Percentiles rank a stretch among this genome's conserved stretches.
These are phyloP conservation scores for Setomelanomma holmii DNA, from an alignment of 2,329 filamentous ascomycete species.

Conservation along the genomic window DNA sequence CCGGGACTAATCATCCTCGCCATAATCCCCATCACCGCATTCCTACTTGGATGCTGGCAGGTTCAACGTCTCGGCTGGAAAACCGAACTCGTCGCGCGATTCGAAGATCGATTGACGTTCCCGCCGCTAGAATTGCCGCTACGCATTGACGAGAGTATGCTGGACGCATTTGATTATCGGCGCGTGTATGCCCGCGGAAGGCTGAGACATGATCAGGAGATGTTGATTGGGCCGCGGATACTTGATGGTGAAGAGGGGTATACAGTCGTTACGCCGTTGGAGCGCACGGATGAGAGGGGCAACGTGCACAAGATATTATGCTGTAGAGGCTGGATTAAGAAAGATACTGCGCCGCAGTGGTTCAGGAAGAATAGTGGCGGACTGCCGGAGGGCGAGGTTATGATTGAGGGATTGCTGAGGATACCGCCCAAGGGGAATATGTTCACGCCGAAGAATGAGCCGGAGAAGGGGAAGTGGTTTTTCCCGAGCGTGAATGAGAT, in stretches of 20 bases:
- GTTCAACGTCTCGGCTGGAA: conserved; percentile 94
- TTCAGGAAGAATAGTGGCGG: conserved; percentile 63
- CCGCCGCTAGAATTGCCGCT: conserved; percentile 86
- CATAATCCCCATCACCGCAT: conserved; percentile 89
- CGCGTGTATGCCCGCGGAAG: conserved; percentile 77
- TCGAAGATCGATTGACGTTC: conserved; percentile 88
- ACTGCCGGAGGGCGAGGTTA: conserved; percentile 73
- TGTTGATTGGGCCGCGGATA: conserved; percentile 91
- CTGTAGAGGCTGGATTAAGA: conserved; percentile 90
- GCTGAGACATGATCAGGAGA: conserved; percentile 89
- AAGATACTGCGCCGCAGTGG: conserved; percentile 71
- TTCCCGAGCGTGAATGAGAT: conserved; percentile 95
- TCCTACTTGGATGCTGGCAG: conserved; percentile 92
- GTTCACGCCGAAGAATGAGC: conserved; percentile 91
- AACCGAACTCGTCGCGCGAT: conserved; percentile 85
- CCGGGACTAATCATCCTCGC: conserved; percentile 82
- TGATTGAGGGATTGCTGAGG: conserved; percentile 82
- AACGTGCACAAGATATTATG: conserved; percentile 73
- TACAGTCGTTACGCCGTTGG: conserved; percentile 89
- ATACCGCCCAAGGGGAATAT: conserved; percentile 97
- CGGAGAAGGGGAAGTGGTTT: conserved; percentile 85
- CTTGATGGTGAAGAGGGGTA: conserved; percentile 89
- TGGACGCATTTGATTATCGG: conserved; percentile 91
- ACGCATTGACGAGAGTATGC: conserved; percentile 78
- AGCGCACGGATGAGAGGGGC: conserved; percentile 65